These are phyloP conservation scores for Danielia reshetovae DNA, from an alignment of 805 yeast genomes.

Conservation along the genomic window DNA sequence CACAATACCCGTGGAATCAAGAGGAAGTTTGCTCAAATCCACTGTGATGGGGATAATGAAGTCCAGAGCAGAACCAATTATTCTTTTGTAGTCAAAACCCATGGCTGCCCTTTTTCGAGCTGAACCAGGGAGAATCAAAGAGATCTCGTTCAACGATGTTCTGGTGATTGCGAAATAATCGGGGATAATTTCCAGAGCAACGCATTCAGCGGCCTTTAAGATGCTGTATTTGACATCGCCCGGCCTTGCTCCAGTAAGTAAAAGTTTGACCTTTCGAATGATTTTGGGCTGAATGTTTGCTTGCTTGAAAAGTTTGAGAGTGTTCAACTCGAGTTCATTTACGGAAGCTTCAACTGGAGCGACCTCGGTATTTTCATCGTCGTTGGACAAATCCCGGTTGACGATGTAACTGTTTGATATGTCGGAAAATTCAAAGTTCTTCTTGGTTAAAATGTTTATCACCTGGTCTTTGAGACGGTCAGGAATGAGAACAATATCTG, in stretches of 20 bases:
- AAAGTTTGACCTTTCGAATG: constrained; percentile 35
- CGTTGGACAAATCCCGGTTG: constrained; percentile 1
- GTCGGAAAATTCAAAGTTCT: constrained; percentile 43
- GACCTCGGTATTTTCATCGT: background rate
- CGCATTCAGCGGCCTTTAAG: constrained; percentile 38
- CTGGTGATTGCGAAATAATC: constrained; percentile 50
- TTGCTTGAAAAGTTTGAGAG: constrained; percentile 7
- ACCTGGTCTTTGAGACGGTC: constrained; percentile 41
- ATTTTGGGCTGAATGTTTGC: constrained; percentile 42
- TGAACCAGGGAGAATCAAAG: constrained; percentile 44
- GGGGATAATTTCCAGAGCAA: constrained; percentile 32
- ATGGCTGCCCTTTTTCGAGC: constrained; percentile 29
- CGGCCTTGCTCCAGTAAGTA: constrained; percentile 58
- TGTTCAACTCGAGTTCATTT: constrained; percentile 3
- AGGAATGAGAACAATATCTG: constrained; percentile 63
- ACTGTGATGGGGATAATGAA: constrained; percentile 53
- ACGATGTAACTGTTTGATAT: constrained; percentile 40
- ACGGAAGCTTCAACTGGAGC: background rate
- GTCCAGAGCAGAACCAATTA: constrained; percentile 58
- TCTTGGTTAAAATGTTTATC: constrained; percentile 38
- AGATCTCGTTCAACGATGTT: constrained; percentile 48
- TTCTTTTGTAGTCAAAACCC: constrained; percentile 37
- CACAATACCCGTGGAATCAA: constrained; percentile 62
- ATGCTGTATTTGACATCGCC: constrained; percentile 42
- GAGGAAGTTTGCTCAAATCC: constrained; percentile 50